Conservation (phyloP, 768 basidiomycete species). For the Leccinellum rugosiceps region DNA sequence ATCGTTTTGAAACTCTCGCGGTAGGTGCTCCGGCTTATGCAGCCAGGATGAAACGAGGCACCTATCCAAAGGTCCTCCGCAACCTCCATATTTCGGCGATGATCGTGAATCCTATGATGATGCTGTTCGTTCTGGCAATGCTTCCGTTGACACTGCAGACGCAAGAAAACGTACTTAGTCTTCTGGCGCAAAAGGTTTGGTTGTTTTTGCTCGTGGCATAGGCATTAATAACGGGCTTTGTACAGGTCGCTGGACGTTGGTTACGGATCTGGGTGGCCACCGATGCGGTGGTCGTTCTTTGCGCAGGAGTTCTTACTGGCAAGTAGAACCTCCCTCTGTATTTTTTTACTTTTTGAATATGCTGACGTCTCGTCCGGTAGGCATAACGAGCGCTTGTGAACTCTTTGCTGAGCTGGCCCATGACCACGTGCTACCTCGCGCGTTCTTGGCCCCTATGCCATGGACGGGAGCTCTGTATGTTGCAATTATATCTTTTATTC, state of each 20-base stretch:
- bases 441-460: conserved; percentile 49
- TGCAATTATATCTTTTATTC: conserved; percentile 47
- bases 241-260: conserved; percentile 57
- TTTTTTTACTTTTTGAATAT: neutral
- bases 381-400: conserved; percentile 56
- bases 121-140: conserved; percentile 57
- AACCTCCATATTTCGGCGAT: conserved; percentile 64
- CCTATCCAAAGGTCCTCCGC: conserved; percentile 57
- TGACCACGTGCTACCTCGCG: conserved; percentile 57
- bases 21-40: conserved; percentile 63
- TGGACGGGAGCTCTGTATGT: conserved; percentile 51
- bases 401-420: conserved; percentile 54
- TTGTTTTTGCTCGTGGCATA: neutral
- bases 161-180: conserved; percentile 58
- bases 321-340: conserved; percentile 4
- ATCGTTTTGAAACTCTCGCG: neutral
- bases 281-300: conserved; percentile 70
- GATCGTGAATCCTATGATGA: conserved; percentile 51
- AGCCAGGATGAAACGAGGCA: conserved; percentile 52
- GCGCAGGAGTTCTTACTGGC: conserved; percentile 71
- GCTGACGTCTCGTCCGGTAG: conserved; percentile 27
- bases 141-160: conserved; percentile 51
- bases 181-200: conserved; percentile 56
- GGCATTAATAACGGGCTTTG: neutral
- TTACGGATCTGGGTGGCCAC: conserved; percentile 58